These are phyloP conservation scores for Umbellularia californica DNA, from an alignment of 164 flowering plant genomes.

Conservation along the genomic window DNA sequence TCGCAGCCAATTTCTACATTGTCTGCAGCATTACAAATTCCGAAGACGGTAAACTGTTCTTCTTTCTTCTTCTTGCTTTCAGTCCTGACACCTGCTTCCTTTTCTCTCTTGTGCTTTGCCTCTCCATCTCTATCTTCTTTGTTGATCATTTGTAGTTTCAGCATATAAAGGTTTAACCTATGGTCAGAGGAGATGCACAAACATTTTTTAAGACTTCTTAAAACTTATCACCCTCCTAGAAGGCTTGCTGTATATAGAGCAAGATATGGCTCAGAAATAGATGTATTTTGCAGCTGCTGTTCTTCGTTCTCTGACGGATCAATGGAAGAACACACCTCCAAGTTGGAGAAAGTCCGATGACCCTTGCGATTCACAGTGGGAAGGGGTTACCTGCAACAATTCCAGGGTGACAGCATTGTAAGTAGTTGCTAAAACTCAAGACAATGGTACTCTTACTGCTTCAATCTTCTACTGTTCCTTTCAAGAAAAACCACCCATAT, in stretches of 20 bases:
- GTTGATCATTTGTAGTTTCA: background rate
- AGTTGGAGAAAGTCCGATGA: conserved; percentile 66
- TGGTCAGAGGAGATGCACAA: background rate
- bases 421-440: conserved; percentile 16
- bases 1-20: background rate
- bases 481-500: background rate
- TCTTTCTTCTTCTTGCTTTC: background rate
- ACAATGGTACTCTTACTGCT: background rate
- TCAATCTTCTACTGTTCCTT: background rate
- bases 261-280: background rate
- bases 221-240: background rate
- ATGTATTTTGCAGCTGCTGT: conserved; percentile 36
- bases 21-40: conserved; percentile 10
- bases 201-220: background rate
- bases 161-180: no score
- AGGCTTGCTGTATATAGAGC: no score
- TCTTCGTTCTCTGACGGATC: conserved; percentile 47
- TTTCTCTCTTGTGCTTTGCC: background rate
- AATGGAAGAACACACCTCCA: conserved; percentile 74
- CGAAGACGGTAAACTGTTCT: conserved; percentile 9
- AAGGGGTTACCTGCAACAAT: conserved; percentile 69
- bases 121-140: background rate
- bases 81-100: background rate
- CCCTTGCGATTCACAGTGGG: conserved; percentile 78
- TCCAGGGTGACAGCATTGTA: conserved; percentile 71